Percentiles rank a stretch among this genome's conserved stretches.
Conservation (phyloP, 169 alveolate genomes). For the Plasmodium adleri region DNA sequence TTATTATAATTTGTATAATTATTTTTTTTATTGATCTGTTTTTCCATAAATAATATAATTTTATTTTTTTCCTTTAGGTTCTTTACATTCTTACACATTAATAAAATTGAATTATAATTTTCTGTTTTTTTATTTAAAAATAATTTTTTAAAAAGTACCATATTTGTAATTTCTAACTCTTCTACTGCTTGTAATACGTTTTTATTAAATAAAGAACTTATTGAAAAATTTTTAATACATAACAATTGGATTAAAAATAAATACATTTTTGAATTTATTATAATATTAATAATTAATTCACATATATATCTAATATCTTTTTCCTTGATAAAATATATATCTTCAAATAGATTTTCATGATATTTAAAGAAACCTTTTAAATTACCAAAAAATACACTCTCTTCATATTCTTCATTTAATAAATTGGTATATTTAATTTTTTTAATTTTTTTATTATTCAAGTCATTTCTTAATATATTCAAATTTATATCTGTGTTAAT, state of each 20-base stretch:
- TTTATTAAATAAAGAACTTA: constrained; percentile 37
- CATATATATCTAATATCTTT: constrained; percentile 35
- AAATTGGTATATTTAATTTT: constrained; percentile 38
- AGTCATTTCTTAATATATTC: not conserved
- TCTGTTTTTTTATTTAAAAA: constrained; percentile 21
- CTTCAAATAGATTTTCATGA: constrained; percentile 41
- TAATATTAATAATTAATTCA: constrained; percentile 11
- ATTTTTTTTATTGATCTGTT: constrained; percentile 11
- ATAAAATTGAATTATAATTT: constrained; percentile 38
- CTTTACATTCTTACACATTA: constrained; percentile 60
- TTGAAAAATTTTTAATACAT: constrained; percentile 39
- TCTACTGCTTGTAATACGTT: constrained; percentile 19
- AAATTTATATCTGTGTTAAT: not conserved
- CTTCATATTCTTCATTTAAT: constrained; percentile 31
- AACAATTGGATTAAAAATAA: constrained; percentile 18
- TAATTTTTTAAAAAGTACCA: constrained; percentile 28
- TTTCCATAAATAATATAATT: constrained; percentile 41
- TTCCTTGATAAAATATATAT: constrained; percentile 38
- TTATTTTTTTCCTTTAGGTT: constrained; percentile 39
- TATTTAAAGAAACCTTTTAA: constrained; percentile 49
- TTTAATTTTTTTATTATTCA: constrained; percentile 23
- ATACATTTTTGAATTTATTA: constrained; percentile 5
- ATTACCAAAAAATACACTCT: constrained; percentile 28
- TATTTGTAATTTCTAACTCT: constrained; percentile 30
- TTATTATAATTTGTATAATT: not conserved